Conservation (phyloP, 345 rosid genomes). For the Ceriops decandra region DNA sequence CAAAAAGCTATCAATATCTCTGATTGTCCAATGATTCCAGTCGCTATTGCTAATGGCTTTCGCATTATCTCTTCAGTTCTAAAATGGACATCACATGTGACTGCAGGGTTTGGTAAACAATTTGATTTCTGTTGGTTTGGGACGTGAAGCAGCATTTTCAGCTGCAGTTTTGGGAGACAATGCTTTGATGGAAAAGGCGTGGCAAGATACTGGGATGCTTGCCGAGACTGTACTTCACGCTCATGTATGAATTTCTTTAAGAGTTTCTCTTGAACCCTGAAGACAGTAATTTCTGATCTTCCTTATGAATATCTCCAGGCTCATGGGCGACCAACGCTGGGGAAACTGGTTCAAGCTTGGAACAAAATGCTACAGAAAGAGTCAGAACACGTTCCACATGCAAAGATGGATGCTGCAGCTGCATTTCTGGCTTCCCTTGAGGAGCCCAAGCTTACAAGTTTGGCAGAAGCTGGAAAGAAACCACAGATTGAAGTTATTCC, state of each 20-base stretch:
- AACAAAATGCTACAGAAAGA: constrained; percentile 86
- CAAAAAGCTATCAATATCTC: no score
- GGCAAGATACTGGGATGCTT: constrained; percentile 99
- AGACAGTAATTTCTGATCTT: constrained; percentile 16
- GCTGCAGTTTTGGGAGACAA: constrained; percentile 95
- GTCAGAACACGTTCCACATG: constrained; percentile 64
- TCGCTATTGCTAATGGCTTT: background rate
- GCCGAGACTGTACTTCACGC: constrained; percentile 99
- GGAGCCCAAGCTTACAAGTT: constrained; percentile 82
- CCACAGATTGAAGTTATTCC: constrained; percentile 88
- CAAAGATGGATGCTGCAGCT: constrained; percentile 86
- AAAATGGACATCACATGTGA: constrained; percentile 5
- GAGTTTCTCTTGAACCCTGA: background rate
- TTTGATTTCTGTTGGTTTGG: constrained; percentile 83
- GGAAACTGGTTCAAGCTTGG: constrained; percentile 86
- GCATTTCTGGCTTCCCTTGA: constrained; percentile 89
- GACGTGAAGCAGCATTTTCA: constrained; percentile 93
- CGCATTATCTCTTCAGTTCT: background rate
- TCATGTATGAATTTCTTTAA: constrained; percentile 52
- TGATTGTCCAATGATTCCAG: background rate
- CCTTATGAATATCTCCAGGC: constrained; percentile 51
- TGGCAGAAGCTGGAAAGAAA: constrained; percentile 77
- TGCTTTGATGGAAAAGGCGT: constrained; percentile 95
- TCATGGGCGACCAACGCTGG: constrained; percentile 89
- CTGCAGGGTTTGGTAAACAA: constrained; percentile 82